Evolutionary conservation across 345 rosid species (phyloP).

Genomic region (Abelmoschus esculentus): DNA sequence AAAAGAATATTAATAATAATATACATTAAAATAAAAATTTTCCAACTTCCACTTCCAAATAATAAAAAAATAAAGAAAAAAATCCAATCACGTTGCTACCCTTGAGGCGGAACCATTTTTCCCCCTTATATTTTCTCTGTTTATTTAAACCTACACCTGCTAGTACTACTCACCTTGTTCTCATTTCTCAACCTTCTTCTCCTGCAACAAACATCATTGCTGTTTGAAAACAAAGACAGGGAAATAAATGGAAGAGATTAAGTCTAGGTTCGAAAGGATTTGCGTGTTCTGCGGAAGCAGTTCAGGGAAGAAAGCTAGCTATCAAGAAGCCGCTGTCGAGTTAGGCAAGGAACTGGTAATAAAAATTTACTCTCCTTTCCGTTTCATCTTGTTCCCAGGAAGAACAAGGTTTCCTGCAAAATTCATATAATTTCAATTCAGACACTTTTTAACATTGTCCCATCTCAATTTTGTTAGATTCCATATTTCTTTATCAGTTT

Average conservation of each 20-base stretch:
- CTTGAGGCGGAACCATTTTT: background rate
- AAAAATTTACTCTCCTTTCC: background rate
- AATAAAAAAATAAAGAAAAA: too few species aligned
- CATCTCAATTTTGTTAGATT: background rate
- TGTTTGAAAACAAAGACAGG: slow-evolving; percentile 3
- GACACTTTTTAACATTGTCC: background rate
- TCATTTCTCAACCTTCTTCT: slow-evolving; percentile 31
- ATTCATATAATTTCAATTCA: background rate
- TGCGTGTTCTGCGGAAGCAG: slow-evolving; percentile 91
- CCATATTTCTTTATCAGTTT: background rate
- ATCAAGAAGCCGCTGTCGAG: slow-evolving; percentile 78
- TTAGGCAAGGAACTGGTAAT: slow-evolving; percentile 75
- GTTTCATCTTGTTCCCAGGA: background rate
- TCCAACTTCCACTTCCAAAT: background rate
- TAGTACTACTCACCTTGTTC: slow-evolving; percentile 18
- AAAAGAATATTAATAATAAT: too few species aligned
- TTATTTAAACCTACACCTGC: slow-evolving; percentile 4
- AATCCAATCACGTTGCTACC: background rate
- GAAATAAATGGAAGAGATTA: slow-evolving; percentile 37
- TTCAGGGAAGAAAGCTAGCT: slow-evolving; percentile 67
- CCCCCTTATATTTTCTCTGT: background rate
- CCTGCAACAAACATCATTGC: background rate
- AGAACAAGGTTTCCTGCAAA: background rate
- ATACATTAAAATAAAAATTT: background rate
- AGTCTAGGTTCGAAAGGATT: slow-evolving; percentile 70